Evolutionary conservation across 1,284 basidiomycete genomes (phyloP).

Genomic region (Thecaphora frezii): DNA sequence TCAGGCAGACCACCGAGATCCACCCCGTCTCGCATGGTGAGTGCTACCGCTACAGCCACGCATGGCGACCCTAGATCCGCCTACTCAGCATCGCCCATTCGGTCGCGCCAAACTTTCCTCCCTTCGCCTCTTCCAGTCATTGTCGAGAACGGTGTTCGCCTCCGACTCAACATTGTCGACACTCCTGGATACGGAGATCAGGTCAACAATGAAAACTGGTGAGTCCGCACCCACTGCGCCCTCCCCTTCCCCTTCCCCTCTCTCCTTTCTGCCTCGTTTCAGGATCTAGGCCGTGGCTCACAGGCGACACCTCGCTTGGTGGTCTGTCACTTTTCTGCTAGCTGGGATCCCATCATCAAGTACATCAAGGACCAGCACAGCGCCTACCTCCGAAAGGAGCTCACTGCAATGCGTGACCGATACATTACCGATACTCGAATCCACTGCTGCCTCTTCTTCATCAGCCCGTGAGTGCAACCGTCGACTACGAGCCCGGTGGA

Average conservation of each 20-base stretch:
- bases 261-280: conserved; percentile 6
- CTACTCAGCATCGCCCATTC: too few relatives aligned
- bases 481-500: neutral
- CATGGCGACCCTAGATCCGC: too few relatives aligned
- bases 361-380: conserved; percentile 99
- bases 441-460: conserved; percentile 97
- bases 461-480: conserved; percentile 66
- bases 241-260: too few relatives aligned
- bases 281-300: neutral
- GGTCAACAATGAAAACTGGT: conserved; percentile 98
- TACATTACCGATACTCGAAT: conserved; percentile 98
- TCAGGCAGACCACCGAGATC: conserved; percentile 94
- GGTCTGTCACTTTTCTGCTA: conserved; percentile 55
- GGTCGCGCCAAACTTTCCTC: too few relatives aligned
- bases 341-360: conserved; percentile 98
- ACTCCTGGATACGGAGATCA: conserved; percentile 98
- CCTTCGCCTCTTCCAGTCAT: conserved; percentile 68
- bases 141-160: conserved; percentile 90
- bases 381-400: conserved; percentile 95
- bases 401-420: conserved; percentile 96
- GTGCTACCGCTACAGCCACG: conserved; percentile 61
- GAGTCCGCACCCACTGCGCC: conserved; percentile 58
- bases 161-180: conserved; percentile 96
- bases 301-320: neutral
- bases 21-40: conserved; percentile 88